phyloP scores from a whole-genome alignment of 345 rosid genomes.

The Lepidium sativum region DNA sequence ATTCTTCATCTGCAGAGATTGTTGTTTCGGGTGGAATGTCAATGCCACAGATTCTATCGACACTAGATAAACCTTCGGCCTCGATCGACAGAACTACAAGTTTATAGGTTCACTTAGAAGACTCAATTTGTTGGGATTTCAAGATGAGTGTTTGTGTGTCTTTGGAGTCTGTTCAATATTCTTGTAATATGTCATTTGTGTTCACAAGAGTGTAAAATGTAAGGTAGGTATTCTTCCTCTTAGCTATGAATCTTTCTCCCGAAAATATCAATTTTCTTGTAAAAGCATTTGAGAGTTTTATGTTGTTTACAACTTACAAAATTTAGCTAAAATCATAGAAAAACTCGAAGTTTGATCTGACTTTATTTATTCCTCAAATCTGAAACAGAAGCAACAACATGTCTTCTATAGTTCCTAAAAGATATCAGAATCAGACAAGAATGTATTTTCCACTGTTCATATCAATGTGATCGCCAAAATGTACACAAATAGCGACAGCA shows the following conservation, averaged over 20 bases:
- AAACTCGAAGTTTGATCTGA: neutral
- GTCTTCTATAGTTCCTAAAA: neutral
- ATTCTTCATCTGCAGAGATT: slow-evolving; percentile 55
- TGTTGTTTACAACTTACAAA: neutral
- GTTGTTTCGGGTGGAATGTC: slow-evolving; percentile 99
- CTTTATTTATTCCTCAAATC: neutral
- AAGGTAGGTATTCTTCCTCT: slow-evolving; percentile 13
- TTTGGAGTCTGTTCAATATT: slow-evolving; percentile 4
- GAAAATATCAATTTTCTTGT: neutral
- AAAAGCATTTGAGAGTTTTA: neutral
- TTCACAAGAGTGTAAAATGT: slow-evolving; percentile 25
- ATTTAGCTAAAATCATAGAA: neutral
- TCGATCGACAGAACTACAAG: slow-evolving; percentile 29
- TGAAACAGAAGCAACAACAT: neutral
- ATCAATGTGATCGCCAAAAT: slow-evolving; percentile 4
- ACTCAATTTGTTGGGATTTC: slow-evolving; percentile 3
- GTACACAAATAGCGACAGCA: slow-evolving; percentile 18
- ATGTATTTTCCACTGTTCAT: neutral
- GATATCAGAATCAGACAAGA: neutral
- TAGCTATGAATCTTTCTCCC: slow-evolving; percentile 2
- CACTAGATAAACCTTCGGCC: slow-evolving; percentile 38
- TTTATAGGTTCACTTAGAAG: slow-evolving; percentile 10
- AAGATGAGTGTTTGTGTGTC: slow-evolving; percentile 6
- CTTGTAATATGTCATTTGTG: slow-evolving; percentile 21
- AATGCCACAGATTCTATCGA: slow-evolving; percentile 86